Evolutionary conservation across 768 basidiomycete species (phyloP).

Genomic region (Gloeopeniophorella convolvens): DNA sequence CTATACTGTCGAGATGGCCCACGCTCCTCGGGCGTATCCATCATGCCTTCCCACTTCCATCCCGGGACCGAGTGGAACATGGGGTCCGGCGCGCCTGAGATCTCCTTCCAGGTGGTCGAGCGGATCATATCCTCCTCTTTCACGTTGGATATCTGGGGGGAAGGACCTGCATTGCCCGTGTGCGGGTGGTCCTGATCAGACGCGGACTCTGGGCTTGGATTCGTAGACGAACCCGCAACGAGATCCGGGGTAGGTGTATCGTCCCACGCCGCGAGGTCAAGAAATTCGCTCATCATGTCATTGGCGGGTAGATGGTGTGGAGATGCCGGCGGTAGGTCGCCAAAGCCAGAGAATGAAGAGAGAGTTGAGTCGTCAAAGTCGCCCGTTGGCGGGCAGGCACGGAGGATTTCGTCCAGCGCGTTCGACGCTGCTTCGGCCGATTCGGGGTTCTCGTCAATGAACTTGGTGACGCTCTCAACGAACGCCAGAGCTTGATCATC

Average conservation of each 20-base stretch:
- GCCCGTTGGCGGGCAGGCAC: constrained; percentile 38
- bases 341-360: constrained; percentile 22
- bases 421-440: constrained; percentile 42
- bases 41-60: constrained; percentile 71
- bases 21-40: constrained; percentile 60
- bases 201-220: constrained; percentile 70
- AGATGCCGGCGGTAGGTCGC: constrained; percentile 26
- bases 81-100: constrained; percentile 71
- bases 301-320: constrained; percentile 26
- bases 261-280: constrained; percentile 59
- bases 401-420: constrained; percentile 57
- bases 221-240: constrained; percentile 61
- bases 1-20: constrained; percentile 65
- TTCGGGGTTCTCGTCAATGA: constrained; percentile 45
- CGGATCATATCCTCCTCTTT: constrained; percentile 44
- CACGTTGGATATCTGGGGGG: constrained; percentile 36
- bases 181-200: constrained; percentile 48
- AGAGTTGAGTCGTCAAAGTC: constrained; percentile 35
- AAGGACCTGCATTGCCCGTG: constrained; percentile 37
- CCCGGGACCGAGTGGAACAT: constrained; percentile 51
- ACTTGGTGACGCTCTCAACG: constrained; percentile 56
- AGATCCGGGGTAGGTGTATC: constrained; percentile 72
- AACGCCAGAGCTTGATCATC: constrained; percentile 60
- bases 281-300: constrained; percentile 53
- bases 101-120: constrained; percentile 57